A percentile compares a stretch with the other conserved stretches of the same genome.
Conservation (phyloP, 768 basidiomycete species). For the Albatrellus ellisii region DNA sequence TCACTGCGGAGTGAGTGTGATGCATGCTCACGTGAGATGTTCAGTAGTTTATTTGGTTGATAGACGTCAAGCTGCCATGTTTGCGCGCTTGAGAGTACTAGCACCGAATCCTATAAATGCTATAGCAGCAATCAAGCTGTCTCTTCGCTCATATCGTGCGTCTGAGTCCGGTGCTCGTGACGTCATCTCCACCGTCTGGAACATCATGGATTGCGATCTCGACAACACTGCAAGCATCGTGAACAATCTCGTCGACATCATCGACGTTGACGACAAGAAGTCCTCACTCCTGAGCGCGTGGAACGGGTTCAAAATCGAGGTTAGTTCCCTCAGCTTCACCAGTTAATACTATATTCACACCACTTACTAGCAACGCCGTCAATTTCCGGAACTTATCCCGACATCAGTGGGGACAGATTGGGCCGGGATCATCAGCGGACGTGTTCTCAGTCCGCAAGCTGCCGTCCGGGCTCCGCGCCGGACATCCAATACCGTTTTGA, state of each 20-base stretch:
- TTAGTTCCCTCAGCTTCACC: slow-evolving; percentile 18
- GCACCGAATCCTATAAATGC: slow-evolving; percentile 46
- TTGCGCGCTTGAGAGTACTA: slow-evolving; percentile 45
- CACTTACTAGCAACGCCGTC: slow-evolving; percentile 53
- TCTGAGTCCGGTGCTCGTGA: slow-evolving; percentile 75
- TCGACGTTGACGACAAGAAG: slow-evolving; percentile 82
- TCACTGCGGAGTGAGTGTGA: slow-evolving; percentile 36
- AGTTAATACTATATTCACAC: not conserved
- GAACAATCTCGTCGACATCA: slow-evolving; percentile 57
- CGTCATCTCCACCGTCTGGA: slow-evolving; percentile 83
- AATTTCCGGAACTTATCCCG: slow-evolving; percentile 70
- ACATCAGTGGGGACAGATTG: slow-evolving; percentile 49
- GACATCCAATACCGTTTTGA: slow-evolving; percentile 63
- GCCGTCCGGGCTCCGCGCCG: slow-evolving; percentile 40
- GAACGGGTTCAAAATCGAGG: slow-evolving; percentile 79
- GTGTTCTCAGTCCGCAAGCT: slow-evolving; percentile 77
- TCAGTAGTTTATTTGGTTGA: no score
- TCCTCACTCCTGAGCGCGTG: slow-evolving; percentile 60
- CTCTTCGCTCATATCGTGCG: slow-evolving; percentile 63
- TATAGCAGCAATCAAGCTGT: slow-evolving; percentile 51
- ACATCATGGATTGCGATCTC: slow-evolving; percentile 48
- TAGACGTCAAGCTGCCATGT: slow-evolving; percentile 57
- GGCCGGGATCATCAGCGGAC: slow-evolving; percentile 69
- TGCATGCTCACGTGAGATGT: not conserved
- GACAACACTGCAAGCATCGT: slow-evolving; percentile 69